These are phyloP conservation scores for Colletotrichum brevisporum DNA, from an alignment of 2,329 filamentous ascomycete genomes.

Conservation along the genomic window DNA sequence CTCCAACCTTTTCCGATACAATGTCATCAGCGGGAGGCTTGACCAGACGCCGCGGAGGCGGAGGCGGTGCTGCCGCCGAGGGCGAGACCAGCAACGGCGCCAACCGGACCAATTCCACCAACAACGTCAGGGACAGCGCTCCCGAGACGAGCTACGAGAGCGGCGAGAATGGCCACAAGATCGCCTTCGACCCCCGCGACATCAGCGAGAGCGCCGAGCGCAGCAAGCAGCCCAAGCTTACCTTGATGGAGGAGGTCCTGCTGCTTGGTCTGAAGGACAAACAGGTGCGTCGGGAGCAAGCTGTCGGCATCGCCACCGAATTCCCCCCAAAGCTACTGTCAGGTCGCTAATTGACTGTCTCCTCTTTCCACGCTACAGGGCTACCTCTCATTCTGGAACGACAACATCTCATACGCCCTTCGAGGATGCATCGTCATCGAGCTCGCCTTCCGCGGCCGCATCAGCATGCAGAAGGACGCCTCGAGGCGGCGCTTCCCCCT, in stretches of 20 bases:
- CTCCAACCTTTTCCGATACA: constrained; percentile 20
- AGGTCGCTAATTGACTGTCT: constrained; percentile 16
- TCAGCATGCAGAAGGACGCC: constrained; percentile 98
- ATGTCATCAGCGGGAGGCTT: constrained; percentile 56
- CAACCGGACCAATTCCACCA: constrained; percentile 70
- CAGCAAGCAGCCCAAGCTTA: constrained; percentile 98
- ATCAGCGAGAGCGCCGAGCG: constrained; percentile 97
- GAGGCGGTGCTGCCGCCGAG: constrained; percentile 74
- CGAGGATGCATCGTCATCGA: constrained; percentile 99
- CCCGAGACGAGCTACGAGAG: constrained; percentile 90
- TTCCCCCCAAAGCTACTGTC: too few relatives aligned
- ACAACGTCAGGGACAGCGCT: constrained; percentile 66
- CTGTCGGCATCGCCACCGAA: constrained; percentile 8
- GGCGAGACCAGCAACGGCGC: constrained; percentile 65
- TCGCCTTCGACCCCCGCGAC: constrained; percentile 96
- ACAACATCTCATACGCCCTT: constrained; percentile 98
- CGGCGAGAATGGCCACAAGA: constrained; percentile 97
- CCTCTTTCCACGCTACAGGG: constrained; percentile 68
- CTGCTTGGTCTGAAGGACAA: constrained; percentile 98
- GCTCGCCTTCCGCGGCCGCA: constrained; percentile 92
- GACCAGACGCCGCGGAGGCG: constrained; percentile 75
- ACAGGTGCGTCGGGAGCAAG: constrained; percentile 75
- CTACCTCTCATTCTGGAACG: constrained; percentile 99
- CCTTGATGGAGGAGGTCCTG: constrained; percentile 98
- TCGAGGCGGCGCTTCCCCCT: constrained; percentile 92